Percentiles rank a stretch among this genome's conserved stretches.
Evolutionary conservation across 352 stramenopile species (phyloP).

Genomic region (Pilasporangium apinafurcum): DNA sequence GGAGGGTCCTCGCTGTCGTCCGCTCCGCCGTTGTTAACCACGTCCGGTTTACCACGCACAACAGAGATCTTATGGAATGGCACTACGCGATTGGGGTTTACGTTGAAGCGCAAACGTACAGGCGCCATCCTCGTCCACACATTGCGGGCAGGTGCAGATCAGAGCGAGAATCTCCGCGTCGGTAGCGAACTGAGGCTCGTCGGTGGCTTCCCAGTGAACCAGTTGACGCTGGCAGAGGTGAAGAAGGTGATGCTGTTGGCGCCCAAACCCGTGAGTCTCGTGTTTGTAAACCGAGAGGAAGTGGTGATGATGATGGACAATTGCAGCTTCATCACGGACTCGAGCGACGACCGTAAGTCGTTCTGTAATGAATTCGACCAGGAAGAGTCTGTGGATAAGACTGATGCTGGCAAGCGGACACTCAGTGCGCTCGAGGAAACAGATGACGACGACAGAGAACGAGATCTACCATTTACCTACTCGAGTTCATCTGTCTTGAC

Average conservation of each 20-base stretch:
- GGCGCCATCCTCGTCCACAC: constrained; percentile 67
- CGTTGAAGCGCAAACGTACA: constrained; percentile 67
- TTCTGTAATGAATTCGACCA: constrained; percentile 28
- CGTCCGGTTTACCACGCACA: constrained; percentile 23
- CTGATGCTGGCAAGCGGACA: no score
- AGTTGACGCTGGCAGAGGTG: constrained; percentile 58
- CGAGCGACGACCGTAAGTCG: constrained; percentile 21
- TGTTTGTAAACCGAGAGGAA: constrained; percentile 64
- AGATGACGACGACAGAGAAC: not conserved
- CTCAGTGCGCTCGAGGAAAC: not conserved
- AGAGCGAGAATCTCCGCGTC: constrained; percentile 35
- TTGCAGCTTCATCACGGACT: constrained; percentile 28
- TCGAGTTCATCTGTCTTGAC: no score
- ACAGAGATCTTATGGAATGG: constrained; percentile 72
- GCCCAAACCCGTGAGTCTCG: constrained; percentile 69
- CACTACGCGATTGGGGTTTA: constrained; percentile 45
- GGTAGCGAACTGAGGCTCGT: constrained; percentile 75
- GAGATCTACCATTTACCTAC: no score
- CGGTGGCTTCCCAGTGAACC: constrained; percentile 62
- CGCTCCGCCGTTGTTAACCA: no score
- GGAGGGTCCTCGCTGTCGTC: no score
- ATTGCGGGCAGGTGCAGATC: constrained; percentile 20
- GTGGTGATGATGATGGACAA: constrained; percentile 23
- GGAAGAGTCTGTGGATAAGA: constrained; percentile 1
- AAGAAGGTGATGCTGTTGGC: constrained; percentile 77